Evolutionary conservation across 352 stramenopile species (phyloP), one percentile per base, ranked within the genome.

Genomic region (Phytophthora megakarya): DNA sequence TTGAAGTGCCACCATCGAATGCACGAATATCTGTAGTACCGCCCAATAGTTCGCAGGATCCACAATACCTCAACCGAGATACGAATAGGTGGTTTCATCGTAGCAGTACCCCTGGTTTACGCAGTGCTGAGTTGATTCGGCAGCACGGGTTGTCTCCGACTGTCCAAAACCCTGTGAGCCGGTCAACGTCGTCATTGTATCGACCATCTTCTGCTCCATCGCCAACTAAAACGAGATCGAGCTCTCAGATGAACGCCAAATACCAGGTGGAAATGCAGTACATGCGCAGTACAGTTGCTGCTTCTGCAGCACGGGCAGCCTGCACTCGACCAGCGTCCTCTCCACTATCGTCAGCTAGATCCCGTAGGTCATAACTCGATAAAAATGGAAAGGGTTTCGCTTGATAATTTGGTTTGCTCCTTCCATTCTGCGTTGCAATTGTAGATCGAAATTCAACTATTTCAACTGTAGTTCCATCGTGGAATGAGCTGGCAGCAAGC

Each of bases 251-350:
- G 18, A 69, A 42, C 42, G 15, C 52, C 65, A 78, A 77, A 28
- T 40, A 63, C 22, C 63, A 85, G 40, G 75, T 89, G 32, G 80
- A 89, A 50, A 74, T 83, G 68, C 73, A 84, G 61, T 78, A 77
- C 46, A 65, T 86, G 53, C 67, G 71, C 25, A 84, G 73, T 45
- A 57, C 68, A 16, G 44, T 75, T 30, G 58, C 66, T 19, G 44
- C 71, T 7, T 47, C 61, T 5, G 52, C 52, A 11, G 54, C 45
- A n/a, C 59, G 48, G 57, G 43, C 47, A 23, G 50, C 26, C n/a
- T 32, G 30, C 10, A 48, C 45, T 59, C 65, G 51, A 22, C 21
- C 56, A 21, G 19, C 32, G 13, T 62, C 50, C 13, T 25, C 58
- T 51, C 45, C 58, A 22, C 12, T 30, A 45, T 61, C 58, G 22